Base-by-base conservation (phyloP, 768 basidiomycete genomes). In the Calvatia gigantea region DNA sequence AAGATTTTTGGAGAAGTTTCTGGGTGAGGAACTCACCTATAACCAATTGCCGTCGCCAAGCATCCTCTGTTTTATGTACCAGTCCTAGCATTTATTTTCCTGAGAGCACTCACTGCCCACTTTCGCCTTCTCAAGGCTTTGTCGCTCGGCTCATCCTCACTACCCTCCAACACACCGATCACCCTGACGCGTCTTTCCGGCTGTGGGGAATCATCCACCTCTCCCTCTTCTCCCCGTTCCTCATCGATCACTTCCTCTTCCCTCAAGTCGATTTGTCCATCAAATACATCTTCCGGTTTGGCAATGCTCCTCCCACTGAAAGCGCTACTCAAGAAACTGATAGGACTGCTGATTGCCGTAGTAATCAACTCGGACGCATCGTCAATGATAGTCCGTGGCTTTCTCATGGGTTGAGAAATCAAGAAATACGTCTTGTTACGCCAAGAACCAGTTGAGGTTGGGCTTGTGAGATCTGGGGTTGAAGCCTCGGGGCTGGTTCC, bases 161-260 rank as follows among this genome's bases (percentile, higher is more conserved):
- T 49, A 57, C 61, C 65, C 58, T 73, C 62, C 3, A 59, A 44
- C 54, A 82, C 75, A 37, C 76, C 73, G 28, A 75, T 63, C 51
- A 86, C 69, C 52, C 81, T 73, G 19, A 89, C 80, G 39, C 73
- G 71, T 60, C 91, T 75, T 12, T 74, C 70, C 37, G 65, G 64
- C 41, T 87, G 85, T 3, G 72, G 73, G 12, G 87, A 85, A 64
- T 93, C 86, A 63, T 94, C 91, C 12, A 85, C 81, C 66, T 91
- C 89, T 2, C 80, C 85, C 55, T 91, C 91, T 67, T 89, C 88
- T 5, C 82, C 84, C 21, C 85, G 77, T 49, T 94, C 91, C 60
- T 86, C 83, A 57, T 93, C 90, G 51, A 90, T 65, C 15, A 91
- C 77, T 60, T 94, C 91, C 54, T 91, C 83, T 63, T 92, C 90